Percentiles rank a stretch among this genome's conserved stretches.
Conservation (phyloP, 257 asterid species). For the Osmanthus fragrans region DNA sequence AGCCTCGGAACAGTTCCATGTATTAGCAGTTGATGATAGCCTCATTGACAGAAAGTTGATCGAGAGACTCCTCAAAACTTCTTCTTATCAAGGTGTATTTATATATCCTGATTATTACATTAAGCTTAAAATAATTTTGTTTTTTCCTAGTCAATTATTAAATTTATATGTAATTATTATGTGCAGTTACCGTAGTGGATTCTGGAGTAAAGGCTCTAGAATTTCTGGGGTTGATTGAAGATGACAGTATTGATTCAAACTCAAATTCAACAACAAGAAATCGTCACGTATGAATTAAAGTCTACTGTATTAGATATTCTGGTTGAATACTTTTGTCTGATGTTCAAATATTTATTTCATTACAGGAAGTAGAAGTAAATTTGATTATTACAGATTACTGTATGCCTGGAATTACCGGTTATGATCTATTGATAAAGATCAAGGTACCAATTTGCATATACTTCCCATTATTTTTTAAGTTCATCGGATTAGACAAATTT, state of each 20-base stretch:
- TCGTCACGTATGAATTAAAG: not conserved
- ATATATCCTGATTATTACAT: too few species aligned
- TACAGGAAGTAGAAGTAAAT: conserved; percentile 47
- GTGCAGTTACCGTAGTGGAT: conserved; percentile 66
- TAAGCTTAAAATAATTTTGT: too few species aligned
- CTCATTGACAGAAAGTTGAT: conserved; percentile 57
- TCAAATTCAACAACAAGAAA: not conserved
- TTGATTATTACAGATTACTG: conserved; percentile 60
- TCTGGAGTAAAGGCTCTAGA: conserved; percentile 58
- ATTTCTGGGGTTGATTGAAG: conserved; percentile 50
- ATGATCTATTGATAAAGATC: conserved; percentile 51
- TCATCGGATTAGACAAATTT: too few species aligned
- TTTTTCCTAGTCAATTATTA: too few species aligned
- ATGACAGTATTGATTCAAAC: conserved; percentile 11
- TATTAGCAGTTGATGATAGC: conserved; percentile 65
- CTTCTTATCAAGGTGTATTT: conserved; percentile 51
- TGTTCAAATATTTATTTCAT: not conserved
- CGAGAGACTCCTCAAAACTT: conserved; percentile 61
- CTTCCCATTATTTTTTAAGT: not conserved
- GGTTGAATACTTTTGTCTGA: too few species aligned
- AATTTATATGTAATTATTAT: not conserved
- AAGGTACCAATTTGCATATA: conserved; percentile 31
- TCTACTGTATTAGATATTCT: too few species aligned
- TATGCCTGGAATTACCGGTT: conserved; percentile 67
- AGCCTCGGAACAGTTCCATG: conserved; percentile 40